Evolutionary conservation across 257 asterid genomes (phyloP), one percentile per base, ranked within the genome.

Genomic region (Buddleja alternifolia): DNA sequence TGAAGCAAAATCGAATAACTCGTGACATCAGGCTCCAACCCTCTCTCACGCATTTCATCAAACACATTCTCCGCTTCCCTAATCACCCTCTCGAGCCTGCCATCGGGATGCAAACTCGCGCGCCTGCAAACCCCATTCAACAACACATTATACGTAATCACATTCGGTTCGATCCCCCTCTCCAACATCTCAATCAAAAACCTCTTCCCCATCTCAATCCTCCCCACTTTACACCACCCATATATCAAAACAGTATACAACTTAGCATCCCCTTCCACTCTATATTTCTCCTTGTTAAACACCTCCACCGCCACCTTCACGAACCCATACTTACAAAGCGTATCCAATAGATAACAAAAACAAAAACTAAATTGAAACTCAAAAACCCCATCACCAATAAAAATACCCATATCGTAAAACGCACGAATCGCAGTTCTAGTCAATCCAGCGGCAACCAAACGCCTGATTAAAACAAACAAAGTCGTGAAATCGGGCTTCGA

Each of bases 181-280:
- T 60, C 82, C 70, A 79, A 19, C 98, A 92, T 86, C 89, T 92
- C 97, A 57, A 45, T 71, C 0, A 88, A 44, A 79, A 90, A 92
- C 83, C 77, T 80, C 82, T 48, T 70, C 0, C 83, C 98, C 96
- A 82, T 92, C 8, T 86, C 90, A 1, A 74, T 70, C 66, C 61
- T 88, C 72, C 91, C 89, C 50, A 83, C 77, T 77, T 92, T 92
- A 72, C 90, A 92, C 96, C 97, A 92, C 63, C 98, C 98, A 16
- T 86, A 90, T 6, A 92, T 86, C 81, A 92, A 61, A 59, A 92
- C 76, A 6, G 96, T 90, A 62, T 92, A 92, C 47, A 92, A 10
- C 71, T 84, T 90, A 0, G 78, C 72, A 71, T 85, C 80, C n/a
- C 74, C 60, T 39, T 86, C 84, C 24, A 83, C 56, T 68, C 88